Evolutionary conservation across 2,329 filamentous ascomycete species (phyloP).

Genomic region (Aspergillus amoenus): DNA sequence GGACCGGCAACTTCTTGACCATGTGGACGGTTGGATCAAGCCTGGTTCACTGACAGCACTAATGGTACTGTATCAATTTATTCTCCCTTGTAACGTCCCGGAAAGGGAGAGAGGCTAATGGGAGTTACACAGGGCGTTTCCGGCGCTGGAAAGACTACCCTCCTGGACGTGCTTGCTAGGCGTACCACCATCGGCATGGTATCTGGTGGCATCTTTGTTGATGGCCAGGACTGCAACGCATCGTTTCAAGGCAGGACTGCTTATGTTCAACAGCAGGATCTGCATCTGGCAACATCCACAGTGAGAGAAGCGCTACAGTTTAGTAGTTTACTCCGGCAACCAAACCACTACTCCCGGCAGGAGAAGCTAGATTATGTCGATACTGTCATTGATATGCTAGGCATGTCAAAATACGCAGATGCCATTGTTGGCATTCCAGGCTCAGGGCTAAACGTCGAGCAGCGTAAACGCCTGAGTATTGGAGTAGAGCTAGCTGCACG

Average conservation of each 20-base stretch:
- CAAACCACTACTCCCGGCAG: constrained; percentile 63
- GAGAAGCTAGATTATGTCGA: constrained; percentile 86
- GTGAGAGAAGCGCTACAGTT: constrained; percentile 86
- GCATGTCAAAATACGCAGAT: constrained; percentile 86
- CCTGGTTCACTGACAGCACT: constrained; percentile 84
- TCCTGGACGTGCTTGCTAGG: constrained; percentile 80
- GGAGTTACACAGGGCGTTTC: constrained; percentile 59
- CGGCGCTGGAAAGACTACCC: constrained; percentile 85
- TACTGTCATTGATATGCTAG: constrained; percentile 80
- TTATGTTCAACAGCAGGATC: constrained; percentile 79
- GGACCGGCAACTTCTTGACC: constrained; percentile 70
- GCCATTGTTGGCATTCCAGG: constrained; percentile 85
- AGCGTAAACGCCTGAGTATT: constrained; percentile 75
- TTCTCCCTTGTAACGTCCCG: too few relatives aligned
- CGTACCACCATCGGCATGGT: constrained; percentile 85
- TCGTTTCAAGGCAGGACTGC: constrained; percentile 36
- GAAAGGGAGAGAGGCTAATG: too few relatives aligned
- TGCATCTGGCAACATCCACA: constrained; percentile 79
- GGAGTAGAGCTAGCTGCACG: constrained; percentile 91
- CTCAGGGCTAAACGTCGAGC: constrained; percentile 65
- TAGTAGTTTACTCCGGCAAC: constrained; percentile 81
- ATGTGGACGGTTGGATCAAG: constrained; percentile 90
- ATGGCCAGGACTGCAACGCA: constrained; percentile 63
- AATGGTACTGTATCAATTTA: too few relatives aligned
- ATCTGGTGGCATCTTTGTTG: constrained; percentile 78